Evolutionary conservation across 1,139 yeast genomes (phyloP).

Genomic region (Hyphopichia pseudoburtonii): DNA sequence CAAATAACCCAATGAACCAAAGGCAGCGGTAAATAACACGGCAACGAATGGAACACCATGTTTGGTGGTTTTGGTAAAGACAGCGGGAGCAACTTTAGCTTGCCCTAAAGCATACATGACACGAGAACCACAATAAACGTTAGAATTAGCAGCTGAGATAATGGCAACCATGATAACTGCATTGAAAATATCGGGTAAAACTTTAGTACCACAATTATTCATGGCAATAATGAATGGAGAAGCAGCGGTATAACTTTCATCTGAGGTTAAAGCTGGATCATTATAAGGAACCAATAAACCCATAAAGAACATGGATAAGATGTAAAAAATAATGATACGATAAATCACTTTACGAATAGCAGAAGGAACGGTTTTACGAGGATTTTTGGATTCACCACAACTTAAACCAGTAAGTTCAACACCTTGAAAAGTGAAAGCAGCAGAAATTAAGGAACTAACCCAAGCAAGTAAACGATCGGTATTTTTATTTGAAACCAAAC

Average conservation of each 20-base stretch:
- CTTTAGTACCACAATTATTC: conserved; percentile 67
- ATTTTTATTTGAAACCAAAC: conserved; percentile 37
- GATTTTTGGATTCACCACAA: conserved; percentile 86
- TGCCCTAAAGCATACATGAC: conserved; percentile 65
- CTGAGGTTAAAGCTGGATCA: conserved; percentile 44
- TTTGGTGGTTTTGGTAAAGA: conserved; percentile 51
- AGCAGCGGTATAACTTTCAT: conserved; percentile 33
- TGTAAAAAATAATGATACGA: conserved; percentile 79
- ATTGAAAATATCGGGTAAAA: conserved; percentile 70
- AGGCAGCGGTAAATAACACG: conserved; percentile 56
- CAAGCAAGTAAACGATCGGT: conserved; percentile 66
- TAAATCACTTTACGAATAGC: conserved; percentile 82
- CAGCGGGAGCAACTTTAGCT: conserved; percentile 59
- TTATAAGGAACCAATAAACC: conserved; percentile 82
- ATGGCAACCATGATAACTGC: conserved; percentile 71
- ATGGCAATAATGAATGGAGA: conserved; percentile 61
- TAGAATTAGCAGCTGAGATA: conserved; percentile 80
- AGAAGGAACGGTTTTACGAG: conserved; percentile 76
- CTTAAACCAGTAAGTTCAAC: conserved; percentile 83
- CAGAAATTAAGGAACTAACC: conserved; percentile 60
- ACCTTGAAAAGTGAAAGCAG: conserved; percentile 82
- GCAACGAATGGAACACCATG: conserved; percentile 69
- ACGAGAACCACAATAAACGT: conserved; percentile 76
- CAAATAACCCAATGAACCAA: conserved; percentile 71
- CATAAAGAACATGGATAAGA: conserved; percentile 74